Percentiles rank a stretch among this genome's conserved stretches.
Conservation (phyloP, 208 protist species). For the Tetramitus jugosus region DNA sequence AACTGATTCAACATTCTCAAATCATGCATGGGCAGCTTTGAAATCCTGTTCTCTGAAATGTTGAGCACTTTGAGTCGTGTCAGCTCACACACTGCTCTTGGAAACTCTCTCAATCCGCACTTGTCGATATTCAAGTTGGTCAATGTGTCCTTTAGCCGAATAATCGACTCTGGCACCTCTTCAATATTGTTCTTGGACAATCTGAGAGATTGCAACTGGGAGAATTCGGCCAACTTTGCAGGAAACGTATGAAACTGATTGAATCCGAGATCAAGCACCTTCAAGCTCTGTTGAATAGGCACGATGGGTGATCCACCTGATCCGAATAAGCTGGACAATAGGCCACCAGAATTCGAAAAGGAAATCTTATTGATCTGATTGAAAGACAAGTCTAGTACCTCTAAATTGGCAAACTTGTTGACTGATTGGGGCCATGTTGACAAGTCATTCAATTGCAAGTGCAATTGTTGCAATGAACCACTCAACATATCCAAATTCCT, state of each 20-base stretch:
- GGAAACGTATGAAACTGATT: background rate
- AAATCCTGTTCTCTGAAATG: background rate
- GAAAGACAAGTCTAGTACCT: conserved; percentile 3
- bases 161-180: background rate
- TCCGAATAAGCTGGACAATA: too few relatives aligned
- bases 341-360: too few relatives aligned
- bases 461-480: background rate
- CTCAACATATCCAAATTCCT: background rate
- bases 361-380: conserved; percentile 4
- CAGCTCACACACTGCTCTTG: too few relatives aligned
- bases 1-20: too few relatives aligned
- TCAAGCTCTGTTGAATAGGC: background rate
- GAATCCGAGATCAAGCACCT: background rate
- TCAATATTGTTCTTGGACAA: conserved; percentile 7
- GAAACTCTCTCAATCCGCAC: background rate
- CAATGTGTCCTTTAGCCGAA: too few relatives aligned
- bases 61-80: background rate
- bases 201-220: background rate
- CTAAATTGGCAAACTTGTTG: background rate
- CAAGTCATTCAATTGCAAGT: background rate
- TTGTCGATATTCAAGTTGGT: too few relatives aligned
- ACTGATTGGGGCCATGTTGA: background rate
- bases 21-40: background rate
- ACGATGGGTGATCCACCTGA: background rate
- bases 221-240: background rate